These are phyloP conservation scores for Monocercomonoides exilis DNA, from an alignment of 78 protist species.

Conservation along the genomic window DNA sequence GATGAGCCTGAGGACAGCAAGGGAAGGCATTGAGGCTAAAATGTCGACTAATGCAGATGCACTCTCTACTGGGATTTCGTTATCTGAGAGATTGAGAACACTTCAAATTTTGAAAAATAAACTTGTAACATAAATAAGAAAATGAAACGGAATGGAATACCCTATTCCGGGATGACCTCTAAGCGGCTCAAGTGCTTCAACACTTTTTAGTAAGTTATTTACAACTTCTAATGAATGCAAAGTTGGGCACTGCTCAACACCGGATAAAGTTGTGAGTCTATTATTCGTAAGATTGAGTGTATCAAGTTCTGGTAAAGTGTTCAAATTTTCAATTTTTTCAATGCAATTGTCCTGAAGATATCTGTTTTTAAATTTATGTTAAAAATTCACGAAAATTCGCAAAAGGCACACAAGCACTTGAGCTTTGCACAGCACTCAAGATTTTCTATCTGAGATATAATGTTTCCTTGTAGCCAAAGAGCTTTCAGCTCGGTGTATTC, in stretches of 20 bases:
- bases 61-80: neutral
- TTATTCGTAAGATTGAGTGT: neutral
- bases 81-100: neutral
- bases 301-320: neutral
- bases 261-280: neutral
- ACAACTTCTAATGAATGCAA: neutral
- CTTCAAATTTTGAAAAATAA: neutral
- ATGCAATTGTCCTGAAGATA: neutral
- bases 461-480: slow-evolving; percentile 17
- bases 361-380: neutral
- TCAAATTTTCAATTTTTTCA: neutral
- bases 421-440: neutral
- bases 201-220: neutral
- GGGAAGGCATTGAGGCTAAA: neutral
- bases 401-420: neutral
- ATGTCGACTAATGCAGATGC: neutral
- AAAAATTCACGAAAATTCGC: neutral
- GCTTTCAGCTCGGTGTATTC: neutral
- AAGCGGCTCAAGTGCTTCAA: neutral
- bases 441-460: neutral
- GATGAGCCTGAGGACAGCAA: neutral
- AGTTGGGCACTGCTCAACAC: neutral
- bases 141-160: neutral
- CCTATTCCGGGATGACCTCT: neutral
- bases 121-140: neutral